These are phyloP conservation scores for Neopestalotiopsis sp. DNA, from an alignment of 2,329 filamentous ascomycete species.

Conservation along the genomic window DNA sequence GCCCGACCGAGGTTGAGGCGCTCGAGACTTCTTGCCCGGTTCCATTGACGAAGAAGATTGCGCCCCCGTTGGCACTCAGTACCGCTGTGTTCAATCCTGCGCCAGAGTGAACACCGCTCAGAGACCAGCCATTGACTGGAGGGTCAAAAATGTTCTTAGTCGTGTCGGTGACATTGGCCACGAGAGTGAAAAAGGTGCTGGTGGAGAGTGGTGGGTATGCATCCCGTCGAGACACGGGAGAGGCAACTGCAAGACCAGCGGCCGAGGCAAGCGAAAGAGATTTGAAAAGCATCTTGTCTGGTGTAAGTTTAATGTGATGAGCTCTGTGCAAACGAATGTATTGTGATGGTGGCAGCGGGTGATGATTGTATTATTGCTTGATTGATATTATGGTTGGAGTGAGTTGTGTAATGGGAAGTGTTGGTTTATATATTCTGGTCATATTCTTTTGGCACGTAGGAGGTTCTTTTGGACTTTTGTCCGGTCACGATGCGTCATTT, in stretches of 20 bases:
- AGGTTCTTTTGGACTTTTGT: background rate
- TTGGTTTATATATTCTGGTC: background rate
- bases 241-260: slow-evolving; percentile 12
- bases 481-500: background rate
- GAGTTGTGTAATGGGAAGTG: background rate
- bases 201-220: slow-evolving; percentile 12
- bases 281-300: slow-evolving; percentile 9
- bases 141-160: slow-evolving; percentile 15
- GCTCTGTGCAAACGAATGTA: no score
- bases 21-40: slow-evolving; percentile 17
- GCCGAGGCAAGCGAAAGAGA: background rate
- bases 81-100: slow-evolving; percentile 10
- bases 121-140: slow-evolving; percentile 14
- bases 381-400: background rate
- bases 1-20: slow-evolving; percentile 11
- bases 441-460: background rate
- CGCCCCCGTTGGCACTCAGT: background rate
- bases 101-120: slow-evolving; percentile 7
- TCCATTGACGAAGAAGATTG: slow-evolving; percentile 17
- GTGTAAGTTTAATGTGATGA: background rate
- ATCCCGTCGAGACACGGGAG: background rate
- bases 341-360: no score
- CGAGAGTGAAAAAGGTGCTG: background rate
- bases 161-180: slow-evolving; percentile 16
- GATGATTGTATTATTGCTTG: background rate